A percentile compares a stretch with the other conserved stretches of the same genome.
Conservation (phyloP, 2,329 filamentous ascomycete species). For the Calcarisporium arbuscula region DNA sequence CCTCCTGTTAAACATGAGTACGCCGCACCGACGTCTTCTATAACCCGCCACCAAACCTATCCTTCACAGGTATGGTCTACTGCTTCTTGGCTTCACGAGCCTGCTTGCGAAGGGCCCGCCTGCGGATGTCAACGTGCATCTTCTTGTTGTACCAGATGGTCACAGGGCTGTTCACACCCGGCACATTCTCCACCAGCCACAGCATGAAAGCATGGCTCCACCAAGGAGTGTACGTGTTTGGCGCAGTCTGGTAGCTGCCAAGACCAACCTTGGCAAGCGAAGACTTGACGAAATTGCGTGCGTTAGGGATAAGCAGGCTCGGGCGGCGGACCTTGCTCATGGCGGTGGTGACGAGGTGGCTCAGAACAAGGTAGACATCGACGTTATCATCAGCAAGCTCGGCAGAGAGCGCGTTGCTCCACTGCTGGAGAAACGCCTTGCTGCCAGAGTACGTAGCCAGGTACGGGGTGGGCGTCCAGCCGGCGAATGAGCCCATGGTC, state of each 20-base stretch:
- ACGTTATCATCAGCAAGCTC: conserved; percentile 78
- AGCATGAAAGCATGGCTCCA: conserved; percentile 89
- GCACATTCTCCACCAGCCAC: conserved; percentile 63
- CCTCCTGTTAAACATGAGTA: too few relatives aligned
- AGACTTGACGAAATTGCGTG: conserved; percentile 73
- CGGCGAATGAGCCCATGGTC: conserved; percentile 96
- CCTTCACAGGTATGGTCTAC: conserved; percentile 17
- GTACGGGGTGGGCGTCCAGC: conserved; percentile 83
- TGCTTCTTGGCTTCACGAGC: conserved; percentile 73
- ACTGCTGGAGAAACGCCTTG: conserved; percentile 97
- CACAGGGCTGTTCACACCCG: conserved; percentile 42
- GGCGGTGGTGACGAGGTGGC: conserved; percentile 87
- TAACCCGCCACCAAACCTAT: background rate
- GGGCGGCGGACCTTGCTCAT: conserved; percentile 93
- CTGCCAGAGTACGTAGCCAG: conserved; percentile 94
- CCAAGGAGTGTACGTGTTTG: conserved; percentile 83
- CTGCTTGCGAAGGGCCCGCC: conserved; percentile 74
- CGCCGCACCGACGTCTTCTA: background rate
- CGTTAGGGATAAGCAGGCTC: conserved; percentile 71
- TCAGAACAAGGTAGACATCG: conserved; percentile 84
- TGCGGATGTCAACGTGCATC: conserved; percentile 81
- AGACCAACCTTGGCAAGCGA: conserved; percentile 76
- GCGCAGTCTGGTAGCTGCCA: conserved; percentile 70
- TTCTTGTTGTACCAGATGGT: conserved; percentile 46
- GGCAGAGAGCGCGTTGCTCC: conserved; percentile 78